These are phyloP conservation scores for Nemophila menziesii DNA, from an alignment of 257 asterid genomes.

Conservation along the genomic window DNA sequence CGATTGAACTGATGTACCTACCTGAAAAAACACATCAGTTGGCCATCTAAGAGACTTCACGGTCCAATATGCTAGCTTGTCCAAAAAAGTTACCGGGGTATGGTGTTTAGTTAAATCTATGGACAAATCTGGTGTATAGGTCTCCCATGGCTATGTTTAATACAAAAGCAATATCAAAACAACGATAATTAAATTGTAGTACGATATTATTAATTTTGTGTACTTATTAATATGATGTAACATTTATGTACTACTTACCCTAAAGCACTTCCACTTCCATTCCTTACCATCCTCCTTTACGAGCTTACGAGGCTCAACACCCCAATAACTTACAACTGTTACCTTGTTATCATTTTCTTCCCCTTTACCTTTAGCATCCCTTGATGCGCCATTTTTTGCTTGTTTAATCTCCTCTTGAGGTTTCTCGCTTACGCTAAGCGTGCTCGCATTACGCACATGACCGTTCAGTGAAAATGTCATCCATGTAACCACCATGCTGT, in stretches of 20 bases:
- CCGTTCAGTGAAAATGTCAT: conserved; percentile 17
- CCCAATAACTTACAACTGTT: conserved; percentile 59
- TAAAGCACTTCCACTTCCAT: conserved; percentile 70
- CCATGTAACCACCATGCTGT: conserved; percentile 17
- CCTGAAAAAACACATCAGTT: conserved; percentile 76
- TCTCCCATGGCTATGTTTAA: conserved; percentile 34
- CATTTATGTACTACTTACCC: conserved; percentile 21
- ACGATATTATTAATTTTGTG: background rate
- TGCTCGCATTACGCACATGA: conserved; percentile 32
- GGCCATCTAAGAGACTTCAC: conserved; percentile 63
- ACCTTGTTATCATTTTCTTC: conserved; percentile 15
- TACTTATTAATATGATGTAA: background rate
- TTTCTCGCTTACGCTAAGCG: conserved; percentile 39
- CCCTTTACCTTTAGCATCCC: conserved; percentile 8
- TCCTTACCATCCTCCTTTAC: conserved; percentile 55
- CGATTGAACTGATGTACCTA: background rate
- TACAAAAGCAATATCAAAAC: background rate
- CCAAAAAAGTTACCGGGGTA: conserved; percentile 53
- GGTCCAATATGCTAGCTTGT: conserved; percentile 57
- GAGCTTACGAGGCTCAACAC: conserved; percentile 39
- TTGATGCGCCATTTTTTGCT: conserved; percentile 10
- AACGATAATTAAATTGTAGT: too few species aligned
- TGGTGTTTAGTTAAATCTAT: conserved; percentile 65
- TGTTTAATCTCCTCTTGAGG: conserved; percentile 19
- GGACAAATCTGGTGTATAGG: conserved; percentile 40